Percentiles rank a stretch among this genome's conserved stretches.
phyloP scores from a whole-genome alignment of 2,329 filamentous ascomycete species.

The Sporothrix inflata region DNA sequence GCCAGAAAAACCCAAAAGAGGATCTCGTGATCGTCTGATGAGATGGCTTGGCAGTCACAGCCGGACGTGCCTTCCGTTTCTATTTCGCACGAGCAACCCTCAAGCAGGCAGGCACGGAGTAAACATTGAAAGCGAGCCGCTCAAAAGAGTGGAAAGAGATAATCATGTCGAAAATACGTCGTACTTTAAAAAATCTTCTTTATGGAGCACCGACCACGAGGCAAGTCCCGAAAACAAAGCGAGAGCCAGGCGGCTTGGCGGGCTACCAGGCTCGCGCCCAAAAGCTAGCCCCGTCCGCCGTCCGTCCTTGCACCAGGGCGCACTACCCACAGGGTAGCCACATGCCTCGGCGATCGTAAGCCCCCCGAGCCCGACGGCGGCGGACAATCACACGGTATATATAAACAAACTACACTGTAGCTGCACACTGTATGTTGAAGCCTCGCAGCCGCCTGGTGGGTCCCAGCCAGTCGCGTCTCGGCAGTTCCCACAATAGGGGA shows the following conservation, averaged over 20 bases:
- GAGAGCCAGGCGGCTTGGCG: background rate
- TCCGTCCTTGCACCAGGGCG: background rate
- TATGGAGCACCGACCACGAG: background rate
- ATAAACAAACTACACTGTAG: background rate
- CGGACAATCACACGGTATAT: background rate
- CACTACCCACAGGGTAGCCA: background rate
- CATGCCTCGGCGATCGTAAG: conserved; percentile 16
- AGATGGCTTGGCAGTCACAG: background rate
- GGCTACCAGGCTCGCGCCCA: background rate
- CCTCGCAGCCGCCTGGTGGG: background rate
- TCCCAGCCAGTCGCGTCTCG: background rate
- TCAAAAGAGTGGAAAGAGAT: background rate
- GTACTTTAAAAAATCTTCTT: background rate
- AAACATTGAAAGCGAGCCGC: background rate
- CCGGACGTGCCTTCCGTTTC: background rate
- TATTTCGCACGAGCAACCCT: background rate
- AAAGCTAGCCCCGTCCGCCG: background rate
- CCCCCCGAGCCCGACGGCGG: conserved; percentile 17
- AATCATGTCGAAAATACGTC: background rate
- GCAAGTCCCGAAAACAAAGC: conserved; percentile 8
- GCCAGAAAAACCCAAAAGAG: background rate
- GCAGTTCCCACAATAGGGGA: background rate
- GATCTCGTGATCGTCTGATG: conserved; percentile 6
- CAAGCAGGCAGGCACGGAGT: background rate
- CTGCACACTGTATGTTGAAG: background rate